Evolutionary conservation across 257 asterid species (phyloP).

Genomic region (Eustoma russellianum): DNA sequence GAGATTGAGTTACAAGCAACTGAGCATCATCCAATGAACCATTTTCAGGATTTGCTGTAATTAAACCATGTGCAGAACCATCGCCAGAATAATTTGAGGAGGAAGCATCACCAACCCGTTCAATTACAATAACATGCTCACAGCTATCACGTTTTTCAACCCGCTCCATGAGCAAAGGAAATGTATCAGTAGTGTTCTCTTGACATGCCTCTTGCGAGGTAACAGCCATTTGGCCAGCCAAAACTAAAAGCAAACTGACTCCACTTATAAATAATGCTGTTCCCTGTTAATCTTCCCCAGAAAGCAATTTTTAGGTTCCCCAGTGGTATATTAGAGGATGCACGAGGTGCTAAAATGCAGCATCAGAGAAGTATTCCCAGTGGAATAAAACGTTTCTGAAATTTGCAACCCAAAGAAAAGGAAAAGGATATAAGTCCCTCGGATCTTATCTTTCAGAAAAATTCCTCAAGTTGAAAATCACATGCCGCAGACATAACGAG

Average conservation of each 20-base stretch:
- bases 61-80: slow-evolving; percentile 14
- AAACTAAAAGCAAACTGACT: slow-evolving; percentile 1
- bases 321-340: neutral
- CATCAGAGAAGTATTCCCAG: neutral
- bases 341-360: neutral
- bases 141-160: slow-evolving; percentile 18
- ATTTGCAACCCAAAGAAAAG: slow-evolving; percentile 8
- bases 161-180: slow-evolving; percentile 38
- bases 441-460: neutral
- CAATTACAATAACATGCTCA: slow-evolving; percentile 31
- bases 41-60: slow-evolving; percentile 13
- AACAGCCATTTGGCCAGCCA: slow-evolving; percentile 26
- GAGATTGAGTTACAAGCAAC: slow-evolving; percentile 13
- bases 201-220: slow-evolving; percentile 20
- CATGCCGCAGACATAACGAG: too few species aligned
- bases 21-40: slow-evolving; percentile 11
- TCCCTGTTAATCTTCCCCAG: slow-evolving; percentile 9
- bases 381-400: neutral
- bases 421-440: neutral
- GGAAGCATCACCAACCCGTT: slow-evolving; percentile 23
- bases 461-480: neutral
- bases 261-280: neutral
- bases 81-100: slow-evolving; percentile 18
- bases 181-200: slow-evolving; percentile 25
- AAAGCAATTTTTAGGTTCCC: neutral